phyloP scores from a whole-genome alignment of 2,329 filamentous ascomycete genomes.

The Cordyceps militaris region DNA sequence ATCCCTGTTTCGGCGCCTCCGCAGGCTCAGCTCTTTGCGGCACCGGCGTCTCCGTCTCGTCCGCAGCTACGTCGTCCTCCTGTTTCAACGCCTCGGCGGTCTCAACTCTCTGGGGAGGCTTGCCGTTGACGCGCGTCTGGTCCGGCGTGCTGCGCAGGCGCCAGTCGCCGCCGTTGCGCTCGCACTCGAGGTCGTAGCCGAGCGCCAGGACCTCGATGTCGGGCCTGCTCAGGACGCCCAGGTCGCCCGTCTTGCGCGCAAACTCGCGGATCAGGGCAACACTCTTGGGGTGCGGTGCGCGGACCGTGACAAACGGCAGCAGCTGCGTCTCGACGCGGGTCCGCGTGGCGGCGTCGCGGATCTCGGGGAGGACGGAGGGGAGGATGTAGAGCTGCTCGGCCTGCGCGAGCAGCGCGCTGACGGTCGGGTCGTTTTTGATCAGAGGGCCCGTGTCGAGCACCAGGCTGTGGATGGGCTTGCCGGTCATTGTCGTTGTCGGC shows the following conservation, averaged over 20 bases:
- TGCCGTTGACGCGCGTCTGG: slow-evolving; percentile 71
- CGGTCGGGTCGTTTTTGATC: slow-evolving; percentile 83
- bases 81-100: background rate
- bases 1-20: background rate
- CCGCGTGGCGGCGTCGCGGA: slow-evolving; percentile 76
- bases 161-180: slow-evolving; percentile 86
- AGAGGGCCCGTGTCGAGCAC: slow-evolving; percentile 88
- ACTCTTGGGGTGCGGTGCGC: slow-evolving; percentile 68
- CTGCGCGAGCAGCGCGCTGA: slow-evolving; percentile 72
- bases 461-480: slow-evolving; percentile 72
- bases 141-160: slow-evolving; percentile 70
- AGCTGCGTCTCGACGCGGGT: slow-evolving; percentile 76
- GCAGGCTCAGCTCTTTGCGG: background rate
- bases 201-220: slow-evolving; percentile 87
- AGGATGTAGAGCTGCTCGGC: slow-evolving; percentile 75
- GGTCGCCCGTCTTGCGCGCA: slow-evolving; percentile 81
- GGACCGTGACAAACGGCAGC: slow-evolving; percentile 73
- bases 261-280: slow-evolving; percentile 77
- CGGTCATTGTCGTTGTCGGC: slow-evolving; percentile 11
- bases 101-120: slow-evolving; percentile 41
- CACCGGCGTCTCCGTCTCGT: background rate
- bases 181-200: slow-evolving; percentile 89
- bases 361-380: slow-evolving; percentile 79
- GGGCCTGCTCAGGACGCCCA: slow-evolving; percentile 76
- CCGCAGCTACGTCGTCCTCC: background rate